Base-by-base conservation (phyloP, 179 eudicot species). In the Beta corolliflora region DNA sequence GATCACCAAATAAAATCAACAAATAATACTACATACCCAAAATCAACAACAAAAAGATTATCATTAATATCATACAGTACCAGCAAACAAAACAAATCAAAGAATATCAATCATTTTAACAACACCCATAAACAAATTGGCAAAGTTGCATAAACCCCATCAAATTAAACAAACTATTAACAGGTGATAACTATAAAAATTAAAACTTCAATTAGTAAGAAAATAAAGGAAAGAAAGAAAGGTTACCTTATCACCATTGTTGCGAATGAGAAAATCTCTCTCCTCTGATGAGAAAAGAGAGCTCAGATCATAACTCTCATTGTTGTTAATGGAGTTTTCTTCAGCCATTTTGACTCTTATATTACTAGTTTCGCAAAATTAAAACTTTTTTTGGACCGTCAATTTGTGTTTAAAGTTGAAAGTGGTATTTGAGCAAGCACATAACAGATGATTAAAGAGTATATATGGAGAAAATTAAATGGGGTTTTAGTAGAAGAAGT, bases 231-330 rank as follows among this genome's bases (percentile, higher is more conserved):
- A n/a, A 64, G 19, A 61, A 5, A 21, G 60, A 45, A 25, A 7
- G 16, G 1, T 10, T 75, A 87, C 91, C 83, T 87, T 80, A 0
- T 85, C 86, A 16, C 88, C 90, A 82, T 82, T 82, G 87, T 84
- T 87, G 25, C 88, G 87, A 23, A 85, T 80, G 71, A 89, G 90
- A 23, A 71, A 87, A 81, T 87, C 90, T 71, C 90, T 76, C 36
- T 58, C 80, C 73, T 76, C 80, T 8, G 84, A 76, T 31, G 79
- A 79, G 14, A 89, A 77, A 59, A 87, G 85, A 76, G 89, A 80
- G 48, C 55, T 77, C 75, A 89, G 68, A 77, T 87, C 88, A 60
- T 79, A 67, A 11, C 44, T n/a, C 6, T 80, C 81, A 7, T 53
- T 75, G 59, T 36, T 36, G 41, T 70, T 82, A 9, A 29, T 45